Base-by-base conservation (phyloP, 495 filamentous ascomycete genomes). In the Trichoderma virens region DNA sequence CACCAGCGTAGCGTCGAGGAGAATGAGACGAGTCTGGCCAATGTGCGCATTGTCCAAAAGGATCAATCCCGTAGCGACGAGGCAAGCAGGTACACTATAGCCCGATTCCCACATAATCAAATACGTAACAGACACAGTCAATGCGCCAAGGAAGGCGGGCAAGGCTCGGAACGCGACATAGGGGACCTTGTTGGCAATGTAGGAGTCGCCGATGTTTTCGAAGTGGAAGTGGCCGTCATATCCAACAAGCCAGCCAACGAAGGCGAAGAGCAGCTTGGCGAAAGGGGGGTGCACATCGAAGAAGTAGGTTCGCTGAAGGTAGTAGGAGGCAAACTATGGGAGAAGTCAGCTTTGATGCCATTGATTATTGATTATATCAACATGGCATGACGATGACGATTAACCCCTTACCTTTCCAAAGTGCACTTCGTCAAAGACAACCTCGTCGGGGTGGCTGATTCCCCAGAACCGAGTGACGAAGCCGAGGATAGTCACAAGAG, bases 101-200 rank as follows among this genome's bases (percentile, higher is more conserved):
- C 93, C 95, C 14, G 93, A 97, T 77, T 99, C 94, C 94, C 94
- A 98, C 94, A 99, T 99, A 69, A 96, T 98, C 75, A 95, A 73
- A 75, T 94, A 99, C 18, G 91, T 87, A 23, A 93, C 90, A n/a
- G 93, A 88, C 56, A 99, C 91, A 1, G 95, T 98, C 67, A 98
- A 77, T 61, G 95, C 87, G 66, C 94, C 94, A 66, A 98, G 84
- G 39, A 93, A 81, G 54, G 94, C 94, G 14, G 94, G 95, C 85
- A 99, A 85, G 35, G 92, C 90, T 60, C 94, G 89, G 74, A 96
- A 96, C 62, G 93, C 90, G 47, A 99, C 87, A 71, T 99, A 99
- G 27, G 94, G 94, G 25, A 99, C 93, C 69, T 93, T 93, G 82
- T 99, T 96, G 39, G 86, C 84, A 70, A 97, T 92, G 80, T 99